phyloP scores from a whole-genome alignment of 805 yeast genomes.

The Teunomyces funiuensis region DNA sequence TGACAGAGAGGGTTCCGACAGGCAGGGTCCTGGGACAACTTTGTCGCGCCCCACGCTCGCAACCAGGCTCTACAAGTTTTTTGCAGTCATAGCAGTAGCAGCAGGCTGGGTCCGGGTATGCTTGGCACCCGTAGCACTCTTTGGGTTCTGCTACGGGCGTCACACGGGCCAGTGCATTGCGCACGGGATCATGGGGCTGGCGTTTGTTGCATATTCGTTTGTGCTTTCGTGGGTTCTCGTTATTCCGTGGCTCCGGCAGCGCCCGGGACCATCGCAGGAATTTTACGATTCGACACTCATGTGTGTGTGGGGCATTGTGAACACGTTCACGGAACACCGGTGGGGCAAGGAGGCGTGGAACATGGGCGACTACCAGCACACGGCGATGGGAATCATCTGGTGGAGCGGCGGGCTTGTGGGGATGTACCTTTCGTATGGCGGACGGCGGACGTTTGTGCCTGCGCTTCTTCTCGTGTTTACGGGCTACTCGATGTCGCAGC shows the following conservation, averaged over 20 bases:
- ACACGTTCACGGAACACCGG: constrained; percentile 94
- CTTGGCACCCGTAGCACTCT: constrained; percentile 77
- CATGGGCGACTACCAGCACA: constrained; percentile 93
- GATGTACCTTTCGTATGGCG: constrained; percentile 61
- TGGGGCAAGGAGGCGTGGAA: constrained; percentile 91
- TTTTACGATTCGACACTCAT: constrained; percentile 78
- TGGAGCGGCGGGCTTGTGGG: constrained; percentile 94
- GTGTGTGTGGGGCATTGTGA: constrained; percentile 88
- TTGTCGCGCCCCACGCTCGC: constrained; percentile 12
- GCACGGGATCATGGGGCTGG: constrained; percentile 94
- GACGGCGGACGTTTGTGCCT: constrained; percentile 73
- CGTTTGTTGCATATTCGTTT: constrained; percentile 80
- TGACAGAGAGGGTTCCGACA: background rate
- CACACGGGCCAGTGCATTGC: constrained; percentile 96
- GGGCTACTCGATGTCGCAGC: constrained; percentile 94
- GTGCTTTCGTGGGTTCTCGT: constrained; percentile 64
- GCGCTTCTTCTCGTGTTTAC: constrained; percentile 80
- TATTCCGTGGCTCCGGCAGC: constrained; percentile 70
- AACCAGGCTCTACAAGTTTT: constrained; percentile 35
- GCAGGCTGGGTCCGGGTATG: constrained; percentile 80
- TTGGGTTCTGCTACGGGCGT: constrained; percentile 81
- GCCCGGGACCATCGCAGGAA: constrained; percentile 59
- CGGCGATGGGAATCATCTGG: constrained; percentile 95
- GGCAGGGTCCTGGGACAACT: background rate
- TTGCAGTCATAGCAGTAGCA: constrained; percentile 48